A percentile compares a stretch with the other conserved stretches of the same genome.
These are phyloP conservation scores for Mortierella alpina DNA, from an alignment of 192 early-diverging fungal species.

Conservation along the genomic window DNA sequence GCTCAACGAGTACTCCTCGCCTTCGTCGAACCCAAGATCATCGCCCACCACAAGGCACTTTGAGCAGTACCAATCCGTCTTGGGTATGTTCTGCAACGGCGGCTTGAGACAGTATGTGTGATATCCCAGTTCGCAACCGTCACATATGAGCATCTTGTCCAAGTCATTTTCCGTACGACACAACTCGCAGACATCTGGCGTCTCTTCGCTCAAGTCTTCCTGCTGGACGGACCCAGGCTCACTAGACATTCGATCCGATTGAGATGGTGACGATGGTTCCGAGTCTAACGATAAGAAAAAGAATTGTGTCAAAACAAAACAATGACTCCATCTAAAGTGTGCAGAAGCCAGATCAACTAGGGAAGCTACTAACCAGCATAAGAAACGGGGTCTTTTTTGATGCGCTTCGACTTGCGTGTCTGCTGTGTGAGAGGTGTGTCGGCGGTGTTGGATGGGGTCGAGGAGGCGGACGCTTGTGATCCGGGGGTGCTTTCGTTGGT, in stretches of 20 bases:
- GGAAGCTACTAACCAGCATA: constrained; percentile 29
- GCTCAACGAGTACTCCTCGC: constrained; percentile 78
- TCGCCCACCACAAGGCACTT: constrained; percentile 83
- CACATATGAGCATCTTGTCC: constrained; percentile 84
- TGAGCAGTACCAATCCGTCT: constrained; percentile 89
- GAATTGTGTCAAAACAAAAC: neutral
- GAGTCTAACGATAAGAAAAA: constrained; percentile 6
- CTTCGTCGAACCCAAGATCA: constrained; percentile 95
- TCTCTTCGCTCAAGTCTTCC: constrained; percentile 72
- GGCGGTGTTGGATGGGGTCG: neutral
- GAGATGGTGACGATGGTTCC: constrained; percentile 39
- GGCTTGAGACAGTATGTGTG: constrained; percentile 86
- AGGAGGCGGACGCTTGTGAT: constrained; percentile 4
- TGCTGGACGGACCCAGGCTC: constrained; percentile 25
- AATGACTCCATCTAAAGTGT: neutral
- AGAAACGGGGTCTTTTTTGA: constrained; percentile 47
- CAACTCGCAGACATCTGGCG: constrained; percentile 56
- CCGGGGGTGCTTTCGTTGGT: constrained; percentile 7
- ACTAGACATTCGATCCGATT: constrained; percentile 43
- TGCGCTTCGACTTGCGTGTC: constrained; percentile 48
- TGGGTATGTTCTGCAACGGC: constrained; percentile 58
- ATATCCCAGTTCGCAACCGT: constrained; percentile 86
- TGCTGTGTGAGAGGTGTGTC: neutral
- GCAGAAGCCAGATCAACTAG: neutral
- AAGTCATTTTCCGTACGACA: constrained; percentile 56